Conservation (phyloP, 345 rosid genomes). For the Passiflora organensis region DNA sequence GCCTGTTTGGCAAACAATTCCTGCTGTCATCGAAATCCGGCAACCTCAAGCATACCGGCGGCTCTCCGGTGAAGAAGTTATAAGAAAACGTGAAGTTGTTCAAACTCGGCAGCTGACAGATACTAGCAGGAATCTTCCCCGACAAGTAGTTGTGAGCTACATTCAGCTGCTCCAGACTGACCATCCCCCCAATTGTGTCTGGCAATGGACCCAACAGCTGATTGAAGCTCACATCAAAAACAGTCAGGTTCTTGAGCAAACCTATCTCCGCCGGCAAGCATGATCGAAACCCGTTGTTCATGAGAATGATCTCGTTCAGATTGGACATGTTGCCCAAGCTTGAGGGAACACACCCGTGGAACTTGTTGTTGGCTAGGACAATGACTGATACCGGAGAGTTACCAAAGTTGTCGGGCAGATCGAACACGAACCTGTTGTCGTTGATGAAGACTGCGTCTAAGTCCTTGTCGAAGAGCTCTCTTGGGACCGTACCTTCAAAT, state of each 20-base stretch:
- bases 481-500: conserved; percentile 18
- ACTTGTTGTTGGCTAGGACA: conserved; percentile 20
- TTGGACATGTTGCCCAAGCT: conserved; percentile 24
- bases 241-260: conserved; percentile 16
- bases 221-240: conserved; percentile 22
- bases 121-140: conserved; percentile 22
- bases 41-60: conserved; percentile 17
- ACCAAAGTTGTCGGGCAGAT: conserved; percentile 17
- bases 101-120: conserved; percentile 21
- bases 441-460: conserved; percentile 24
- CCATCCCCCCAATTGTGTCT: conserved; percentile 10
- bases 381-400: conserved; percentile 23
- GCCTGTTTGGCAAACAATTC: conserved; percentile 17
- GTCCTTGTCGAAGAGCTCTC: conserved; percentile 18
- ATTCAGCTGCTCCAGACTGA: conserved; percentile 20
- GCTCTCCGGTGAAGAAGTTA: conserved; percentile 24
- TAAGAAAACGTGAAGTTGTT: conserved; percentile 20
- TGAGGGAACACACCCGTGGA: conserved; percentile 20
- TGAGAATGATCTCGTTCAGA: conserved; percentile 18
- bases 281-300: conserved; percentile 14
- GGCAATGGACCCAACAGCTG: conserved; percentile 19
- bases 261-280: conserved; percentile 27
- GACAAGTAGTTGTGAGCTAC: conserved; percentile 18
- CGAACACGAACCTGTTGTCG: conserved; percentile 22
- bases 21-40: conserved; percentile 11